Evolutionary conservation across 306 rosid genomes (phyloP), one percentile per base, ranked within the genome.

Genomic region (Quercus glauca): DNA sequence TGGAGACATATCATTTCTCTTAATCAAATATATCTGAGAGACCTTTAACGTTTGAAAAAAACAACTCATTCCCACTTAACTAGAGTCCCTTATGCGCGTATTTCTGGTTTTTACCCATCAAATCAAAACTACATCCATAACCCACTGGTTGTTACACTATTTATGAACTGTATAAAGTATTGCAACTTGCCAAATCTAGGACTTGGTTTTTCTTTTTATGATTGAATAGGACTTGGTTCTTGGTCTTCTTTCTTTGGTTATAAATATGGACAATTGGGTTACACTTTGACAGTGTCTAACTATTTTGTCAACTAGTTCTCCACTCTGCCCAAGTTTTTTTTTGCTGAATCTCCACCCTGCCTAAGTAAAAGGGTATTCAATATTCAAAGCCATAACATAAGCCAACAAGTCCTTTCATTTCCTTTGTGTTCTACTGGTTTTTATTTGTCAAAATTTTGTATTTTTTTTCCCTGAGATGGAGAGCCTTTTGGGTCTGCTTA

Each of bases 401-500:
- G 21, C 4, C 37, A 28, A 26, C 21, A 63, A 5, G 6, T 15
- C n/a, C 17, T 26, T 14, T 5, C 19, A 5, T 63, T 49, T 49
- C 69, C 20, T 28, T 2, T 8, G 41, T 15, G 15, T 13, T 18
- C 55, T 37, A 8, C 29, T 21, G 1, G 1, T 19, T 4, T 43
- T 43, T 13, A 20, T 4, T 10, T 0, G 15, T 10, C 4, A 49
- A 49, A 20, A 11, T 6, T 3, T 17, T 13, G 58, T 3, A 2
- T 6, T 17, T 60, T 4, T 7, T 17, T 55, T 3, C n/a, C 13
- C 11, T 52, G 76, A 21, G 5, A 94, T 94, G 99, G 99, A 94
- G 76, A 78, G 86, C 49, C 35, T 86, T 73, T n/a, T 94, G 89
- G 99, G 99, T 43, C 83, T 94, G 79, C 89, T 94, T 2, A 89